Evolutionary conservation across 2,329 filamentous ascomycete species (phyloP).

Genomic region (Aspergillus sergii): DNA sequence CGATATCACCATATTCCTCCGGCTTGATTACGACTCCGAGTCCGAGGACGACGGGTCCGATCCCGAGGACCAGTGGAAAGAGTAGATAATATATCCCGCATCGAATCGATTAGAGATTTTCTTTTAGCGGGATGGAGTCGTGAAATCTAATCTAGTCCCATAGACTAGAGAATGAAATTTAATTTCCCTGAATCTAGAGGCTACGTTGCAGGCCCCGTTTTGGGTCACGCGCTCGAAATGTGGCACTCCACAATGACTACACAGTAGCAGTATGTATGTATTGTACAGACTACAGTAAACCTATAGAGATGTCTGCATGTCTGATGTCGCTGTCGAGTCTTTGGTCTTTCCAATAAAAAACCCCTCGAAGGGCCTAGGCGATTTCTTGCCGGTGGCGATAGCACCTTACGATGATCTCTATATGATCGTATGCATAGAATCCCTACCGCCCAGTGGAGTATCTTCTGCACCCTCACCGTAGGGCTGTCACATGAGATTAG

Average conservation of each 20-base stretch:
- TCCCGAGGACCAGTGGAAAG: not conserved
- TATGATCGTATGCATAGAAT: not conserved
- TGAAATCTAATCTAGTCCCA: not conserved
- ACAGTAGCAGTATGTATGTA: not conserved
- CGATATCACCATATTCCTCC: not conserved
- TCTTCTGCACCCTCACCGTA: not conserved
- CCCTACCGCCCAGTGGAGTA: not conserved
- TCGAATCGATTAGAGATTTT: not conserved
- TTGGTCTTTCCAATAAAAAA: not conserved
- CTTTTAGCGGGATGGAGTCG: not conserved
- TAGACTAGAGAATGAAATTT: not conserved
- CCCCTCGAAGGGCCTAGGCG: not conserved
- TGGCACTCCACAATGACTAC: constrained; percentile 3
- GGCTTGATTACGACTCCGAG: not conserved
- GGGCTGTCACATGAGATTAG: not conserved
- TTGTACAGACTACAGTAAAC: not conserved
- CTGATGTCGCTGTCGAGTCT: not conserved
- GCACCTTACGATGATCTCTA: not conserved
- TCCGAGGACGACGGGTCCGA: not conserved
- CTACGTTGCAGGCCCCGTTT: not conserved
- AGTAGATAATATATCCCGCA: not conserved
- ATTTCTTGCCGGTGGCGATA: not conserved
- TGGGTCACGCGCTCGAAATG: not conserved
- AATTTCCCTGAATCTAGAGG: not conserved
- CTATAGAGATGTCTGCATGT: not conserved